A percentile compares a stretch with the other conserved stretches of the same genome.
phyloP scores from a whole-genome alignment of 371 early-diverging fungal genomes.

The Mortierella sp. region DNA sequence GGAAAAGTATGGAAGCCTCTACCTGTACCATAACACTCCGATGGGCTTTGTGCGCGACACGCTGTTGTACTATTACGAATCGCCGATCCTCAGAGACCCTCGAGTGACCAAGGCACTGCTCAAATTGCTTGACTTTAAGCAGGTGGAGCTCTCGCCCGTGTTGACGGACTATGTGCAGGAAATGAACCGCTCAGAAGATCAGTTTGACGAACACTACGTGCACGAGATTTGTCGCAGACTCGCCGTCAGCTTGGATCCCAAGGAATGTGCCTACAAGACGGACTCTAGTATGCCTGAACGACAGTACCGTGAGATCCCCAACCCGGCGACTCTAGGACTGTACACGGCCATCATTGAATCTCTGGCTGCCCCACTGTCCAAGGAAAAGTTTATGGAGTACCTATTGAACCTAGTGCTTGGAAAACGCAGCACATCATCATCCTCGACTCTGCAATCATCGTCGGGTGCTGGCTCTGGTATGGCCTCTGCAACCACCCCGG shows the following conservation, averaged over 20 bases:
- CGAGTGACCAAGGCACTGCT: constrained; percentile 69
- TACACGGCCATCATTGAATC: constrained; percentile 76
- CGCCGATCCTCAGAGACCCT: constrained; percentile 67
- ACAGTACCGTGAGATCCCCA: constrained; percentile 83
- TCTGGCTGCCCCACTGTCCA: constrained; percentile 63
- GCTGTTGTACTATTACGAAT: constrained; percentile 74
- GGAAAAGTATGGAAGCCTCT: constrained; percentile 75
- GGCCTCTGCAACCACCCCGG: constrained; percentile 1
- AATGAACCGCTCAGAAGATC: constrained; percentile 56
- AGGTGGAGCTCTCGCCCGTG: constrained; percentile 46
- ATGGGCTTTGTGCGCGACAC: constrained; percentile 75
- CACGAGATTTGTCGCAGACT: constrained; percentile 67
- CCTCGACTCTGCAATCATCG: constrained; percentile 58
- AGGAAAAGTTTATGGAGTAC: constrained; percentile 55
- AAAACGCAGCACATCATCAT: constrained; percentile 61
- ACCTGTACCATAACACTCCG: constrained; percentile 75
- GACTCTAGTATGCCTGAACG: constrained; percentile 73
- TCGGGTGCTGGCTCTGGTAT: constrained; percentile 50
- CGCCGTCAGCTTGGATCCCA: constrained; percentile 62
- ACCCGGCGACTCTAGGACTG: constrained; percentile 75
- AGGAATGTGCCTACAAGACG: constrained; percentile 65
- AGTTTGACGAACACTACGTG: constrained; percentile 66
- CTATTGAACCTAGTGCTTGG: constrained; percentile 60
- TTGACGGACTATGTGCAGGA: constrained; percentile 62
- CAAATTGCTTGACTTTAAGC: constrained; percentile 62